Evolutionary conservation across 2,329 filamentous ascomycete genomes (phyloP).

Genomic region (Beauveria scarabaeidicola): DNA sequence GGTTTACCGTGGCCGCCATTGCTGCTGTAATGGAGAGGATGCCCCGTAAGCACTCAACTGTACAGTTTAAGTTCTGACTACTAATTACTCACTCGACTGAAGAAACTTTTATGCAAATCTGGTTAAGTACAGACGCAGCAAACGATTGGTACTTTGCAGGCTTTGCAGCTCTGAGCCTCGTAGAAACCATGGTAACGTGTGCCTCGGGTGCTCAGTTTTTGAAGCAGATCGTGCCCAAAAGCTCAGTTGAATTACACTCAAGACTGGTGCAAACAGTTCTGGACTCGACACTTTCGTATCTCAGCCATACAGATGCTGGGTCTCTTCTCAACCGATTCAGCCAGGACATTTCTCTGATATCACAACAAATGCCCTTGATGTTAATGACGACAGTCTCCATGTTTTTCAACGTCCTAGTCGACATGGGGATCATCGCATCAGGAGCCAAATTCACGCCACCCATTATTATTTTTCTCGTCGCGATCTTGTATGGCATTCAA

Average conservation of each 20-base stretch:
- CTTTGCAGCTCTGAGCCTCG: not conserved
- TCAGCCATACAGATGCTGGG: not conserved
- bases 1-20: not conserved
- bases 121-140: slow-evolving; percentile 11
- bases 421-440: slow-evolving; percentile 14
- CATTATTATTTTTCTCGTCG: slow-evolving; percentile 18
- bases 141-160: slow-evolving; percentile 10
- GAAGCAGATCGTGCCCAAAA: not conserved
- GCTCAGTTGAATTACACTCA: not conserved
- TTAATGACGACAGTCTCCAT: slow-evolving; percentile 19
- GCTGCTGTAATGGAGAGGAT: not conserved
- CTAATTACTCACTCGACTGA: too few relatives aligned
- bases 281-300: slow-evolving; percentile 14
- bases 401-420: slow-evolving; percentile 17
- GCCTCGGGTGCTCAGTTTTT: not conserved
- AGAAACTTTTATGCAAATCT: slow-evolving; percentile 4
- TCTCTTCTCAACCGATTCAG: slow-evolving; percentile 17
- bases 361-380: slow-evolving; percentile 17
- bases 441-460: slow-evolving; percentile 23
- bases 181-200: not conserved
- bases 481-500: slow-evolving; percentile 21
- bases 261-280: not conserved
- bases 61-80: too few relatives aligned
- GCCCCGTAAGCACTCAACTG: not conserved
- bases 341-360: slow-evolving; percentile 21